Base-by-base conservation (phyloP, 2,329 filamentous ascomycete species). In the Clonostachys rhizophaga region DNA sequence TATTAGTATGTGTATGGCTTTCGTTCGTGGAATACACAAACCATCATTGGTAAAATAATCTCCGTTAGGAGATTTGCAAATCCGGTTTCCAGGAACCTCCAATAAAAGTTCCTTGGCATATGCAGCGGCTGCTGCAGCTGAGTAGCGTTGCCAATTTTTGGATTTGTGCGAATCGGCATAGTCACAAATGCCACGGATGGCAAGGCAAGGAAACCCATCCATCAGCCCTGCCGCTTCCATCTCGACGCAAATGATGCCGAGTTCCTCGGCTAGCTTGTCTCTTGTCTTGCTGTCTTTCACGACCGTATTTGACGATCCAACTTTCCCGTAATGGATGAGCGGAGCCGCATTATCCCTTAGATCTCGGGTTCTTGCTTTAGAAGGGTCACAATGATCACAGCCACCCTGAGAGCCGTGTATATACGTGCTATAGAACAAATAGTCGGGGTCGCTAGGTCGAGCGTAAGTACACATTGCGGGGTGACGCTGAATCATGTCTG, bases 101-200 rank as follows among this genome's bases (percentile, higher is more conserved):
- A 30, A 10, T 10, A 47, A 33, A 5, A 47, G 36, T 9, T 18
- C 47, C 33, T 48, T 72, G 34, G 43, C 43, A 10, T 18, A 20
- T 9, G 49, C 64, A 18, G 68, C 67, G 0, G 68, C 68, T 0
- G 62, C 63, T 0, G 61, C 64, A 1, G 69, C 64, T 0, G 69
- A 66, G 53, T 65, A 72, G 4, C 50, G 17, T 46, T 71, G 66
- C 68, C 67, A 72, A 2, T 16, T 47, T 24, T 53, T 53, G 17
- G 52, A 50, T 39, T 57, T 55, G 10, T 58, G 53, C 20, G 49
- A 47, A 7, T 60, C 57, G 0, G 56, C 55, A 24, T 60, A 59
- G 40, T 72, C 62, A 34, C 62, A 68, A 0, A 70, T 60, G 3
- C 68, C 66, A 10, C 68, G 67, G 40, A 73, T 62, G 0, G 67